phyloP scores from a whole-genome alignment of 805 yeast genomes.

The Candida dendrica region DNA sequence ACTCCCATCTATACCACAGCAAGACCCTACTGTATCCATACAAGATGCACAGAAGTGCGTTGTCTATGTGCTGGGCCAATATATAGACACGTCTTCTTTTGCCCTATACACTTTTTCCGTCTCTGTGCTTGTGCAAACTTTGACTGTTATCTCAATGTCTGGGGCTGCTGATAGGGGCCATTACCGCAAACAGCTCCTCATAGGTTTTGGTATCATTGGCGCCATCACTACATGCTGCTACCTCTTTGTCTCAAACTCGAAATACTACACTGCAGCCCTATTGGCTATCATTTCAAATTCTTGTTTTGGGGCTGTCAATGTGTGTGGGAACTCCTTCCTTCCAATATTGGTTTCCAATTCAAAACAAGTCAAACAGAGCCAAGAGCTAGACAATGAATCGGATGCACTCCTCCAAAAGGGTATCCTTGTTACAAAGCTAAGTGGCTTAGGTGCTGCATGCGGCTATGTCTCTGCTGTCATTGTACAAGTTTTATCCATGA shows the following conservation, averaged over 20 bases:
- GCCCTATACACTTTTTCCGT: conserved; percentile 68
- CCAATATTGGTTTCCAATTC: conserved; percentile 51
- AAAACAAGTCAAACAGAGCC: conserved; percentile 9
- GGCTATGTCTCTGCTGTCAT: conserved; percentile 66
- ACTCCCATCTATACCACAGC: conserved; percentile 3
- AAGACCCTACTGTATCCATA: no score
- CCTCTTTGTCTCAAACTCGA: conserved; percentile 27
- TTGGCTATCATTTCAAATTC: conserved; percentile 59
- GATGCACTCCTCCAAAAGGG: conserved; percentile 17
- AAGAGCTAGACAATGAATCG: background rate
- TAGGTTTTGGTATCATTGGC: conserved; percentile 55
- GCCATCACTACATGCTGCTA: conserved; percentile 44
- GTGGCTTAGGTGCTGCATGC: conserved; percentile 64
- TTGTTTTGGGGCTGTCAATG: conserved; percentile 71
- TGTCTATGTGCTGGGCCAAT: conserved; percentile 34
- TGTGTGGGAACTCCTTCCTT: conserved; percentile 69
- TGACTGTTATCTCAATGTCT: conserved; percentile 63
- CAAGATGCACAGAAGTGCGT: conserved; percentile 31
- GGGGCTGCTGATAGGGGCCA: conserved; percentile 65
- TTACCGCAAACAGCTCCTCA: conserved; percentile 48
- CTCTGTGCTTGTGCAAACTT: conserved; percentile 66
- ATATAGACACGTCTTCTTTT: conserved; percentile 65
- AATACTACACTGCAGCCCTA: conserved; percentile 45
- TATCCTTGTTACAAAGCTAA: conserved; percentile 40
- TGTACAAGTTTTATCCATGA: conserved; percentile 56